These are phyloP conservation scores for Sinapis alba DNA, from an alignment of 441 rosid species.

Conservation along the genomic window DNA sequence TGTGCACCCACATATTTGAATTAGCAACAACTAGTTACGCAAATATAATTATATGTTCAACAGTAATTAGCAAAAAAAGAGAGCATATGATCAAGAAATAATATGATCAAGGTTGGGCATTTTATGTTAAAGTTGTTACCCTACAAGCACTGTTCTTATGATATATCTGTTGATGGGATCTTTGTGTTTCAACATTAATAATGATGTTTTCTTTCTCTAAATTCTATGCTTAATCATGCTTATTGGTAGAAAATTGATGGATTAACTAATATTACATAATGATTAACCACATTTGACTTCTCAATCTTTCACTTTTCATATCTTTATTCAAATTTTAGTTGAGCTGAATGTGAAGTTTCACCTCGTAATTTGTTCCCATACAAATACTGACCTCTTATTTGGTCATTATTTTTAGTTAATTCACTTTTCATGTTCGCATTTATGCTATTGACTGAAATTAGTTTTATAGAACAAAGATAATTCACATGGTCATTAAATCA, in stretches of 20 bases:
- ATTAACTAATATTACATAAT: conserved; percentile 35
- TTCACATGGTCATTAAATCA: background rate
- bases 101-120: background rate
- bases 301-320: conserved; percentile 16
- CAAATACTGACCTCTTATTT: background rate
- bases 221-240: conserved; percentile 43
- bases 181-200: conserved; percentile 42
- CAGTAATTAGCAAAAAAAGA: background rate
- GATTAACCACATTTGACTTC: conserved; percentile 38
- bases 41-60: background rate
- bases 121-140: conserved; percentile 27
- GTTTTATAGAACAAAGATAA: background rate
- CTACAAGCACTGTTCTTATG: conserved; percentile 31
- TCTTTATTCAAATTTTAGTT: conserved; percentile 10
- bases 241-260: conserved; percentile 43
- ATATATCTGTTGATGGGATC: conserved; percentile 29
- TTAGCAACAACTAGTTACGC: background rate
- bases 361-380: conserved; percentile 38
- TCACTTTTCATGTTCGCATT: background rate
- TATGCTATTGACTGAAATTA: background rate
- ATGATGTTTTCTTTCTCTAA: conserved; percentile 38
- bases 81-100: background rate
- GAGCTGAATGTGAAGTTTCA: conserved; percentile 33
- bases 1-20: background rate
- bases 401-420: background rate